A percentile compares a stretch with the other conserved stretches of the same genome.
Evolutionary conservation across 441 rosid genomes (phyloP).

Genomic region (Euphorbia corollata): DNA sequence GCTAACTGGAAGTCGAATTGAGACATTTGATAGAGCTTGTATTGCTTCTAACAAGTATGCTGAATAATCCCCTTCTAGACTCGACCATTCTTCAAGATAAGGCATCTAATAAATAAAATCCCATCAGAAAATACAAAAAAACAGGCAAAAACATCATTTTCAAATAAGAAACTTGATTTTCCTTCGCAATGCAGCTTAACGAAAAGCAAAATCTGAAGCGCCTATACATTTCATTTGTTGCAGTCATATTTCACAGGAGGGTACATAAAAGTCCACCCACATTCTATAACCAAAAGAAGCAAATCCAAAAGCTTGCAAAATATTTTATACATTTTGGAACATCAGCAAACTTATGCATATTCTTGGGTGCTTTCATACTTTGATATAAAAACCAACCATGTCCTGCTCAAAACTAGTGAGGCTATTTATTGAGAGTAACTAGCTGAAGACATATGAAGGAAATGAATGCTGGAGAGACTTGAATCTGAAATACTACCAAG

Average conservation of each 20-base stretch:
- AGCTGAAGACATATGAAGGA: neutral
- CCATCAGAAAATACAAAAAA: too few species aligned
- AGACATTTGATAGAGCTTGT: conserved; percentile 53
- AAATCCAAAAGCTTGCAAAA: neutral
- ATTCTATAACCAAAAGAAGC: neutral
- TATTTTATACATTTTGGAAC: neutral
- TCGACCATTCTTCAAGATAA: conserved; percentile 58
- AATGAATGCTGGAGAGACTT: neutral
- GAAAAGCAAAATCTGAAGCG: neutral
- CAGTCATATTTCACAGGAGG: neutral
- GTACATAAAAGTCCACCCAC: too few species aligned
- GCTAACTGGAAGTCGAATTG: conserved; percentile 49
- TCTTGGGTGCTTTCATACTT: neutral
- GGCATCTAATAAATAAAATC: conserved; percentile 44
- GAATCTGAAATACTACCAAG: neutral
- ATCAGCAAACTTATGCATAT: neutral
- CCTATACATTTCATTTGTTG: neutral
- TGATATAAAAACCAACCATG: neutral
- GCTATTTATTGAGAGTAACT: neutral
- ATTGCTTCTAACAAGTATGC: conserved; percentile 44
- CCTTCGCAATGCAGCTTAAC: neutral
- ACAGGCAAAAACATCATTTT: too few species aligned
- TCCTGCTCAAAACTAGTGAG: neutral
- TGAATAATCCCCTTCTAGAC: conserved; percentile 47
- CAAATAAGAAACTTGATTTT: neutral